phyloP scores from a whole-genome alignment of 148 eudicot species.

The Vaccinium myrtillus region DNA sequence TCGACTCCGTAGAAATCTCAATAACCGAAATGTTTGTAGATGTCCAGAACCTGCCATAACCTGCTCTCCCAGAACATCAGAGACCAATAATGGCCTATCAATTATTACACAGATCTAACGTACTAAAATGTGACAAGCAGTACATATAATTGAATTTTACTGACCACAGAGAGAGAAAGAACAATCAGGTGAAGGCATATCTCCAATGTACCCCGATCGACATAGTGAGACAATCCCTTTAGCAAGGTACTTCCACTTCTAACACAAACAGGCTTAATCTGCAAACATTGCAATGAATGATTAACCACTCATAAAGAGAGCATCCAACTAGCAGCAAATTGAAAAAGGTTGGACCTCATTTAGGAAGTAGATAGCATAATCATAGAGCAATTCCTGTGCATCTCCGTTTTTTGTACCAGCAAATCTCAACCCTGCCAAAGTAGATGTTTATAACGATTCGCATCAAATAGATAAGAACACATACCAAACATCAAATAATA shows the following conservation, averaged over 20 bases:
- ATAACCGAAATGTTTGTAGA: constrained; percentile 69
- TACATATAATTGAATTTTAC: constrained; percentile 15
- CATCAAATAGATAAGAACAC: background rate
- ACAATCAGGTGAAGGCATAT: constrained; percentile 90
- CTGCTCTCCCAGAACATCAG: constrained; percentile 43
- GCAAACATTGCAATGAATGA: constrained; percentile 30
- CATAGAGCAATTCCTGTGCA: constrained; percentile 76
- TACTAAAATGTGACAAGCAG: background rate
- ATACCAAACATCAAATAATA: background rate
- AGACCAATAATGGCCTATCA: constrained; percentile 9
- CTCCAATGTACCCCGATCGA: constrained; percentile 90
- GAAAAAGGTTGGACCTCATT: constrained; percentile 62
- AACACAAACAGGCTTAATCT: constrained; percentile 80
- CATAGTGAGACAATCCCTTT: constrained; percentile 71
- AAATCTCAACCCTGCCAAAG: constrained; percentile 70
- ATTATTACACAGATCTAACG: background rate
- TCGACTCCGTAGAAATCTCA: constrained; percentile 80
- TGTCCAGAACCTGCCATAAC: constrained; percentile 99
- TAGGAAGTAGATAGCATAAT: constrained; percentile 71
- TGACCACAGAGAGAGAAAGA: constrained; percentile 84
- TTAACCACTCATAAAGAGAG: background rate
- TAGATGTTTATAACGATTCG: background rate
- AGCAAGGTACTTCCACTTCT: constrained; percentile 46
- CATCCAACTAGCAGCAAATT: constrained; percentile 17
- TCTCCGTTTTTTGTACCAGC: constrained; percentile 92